Conservation (phyloP, 495 filamentous ascomycete genomes). For the Hypomontagnella submonticulosa region DNA sequence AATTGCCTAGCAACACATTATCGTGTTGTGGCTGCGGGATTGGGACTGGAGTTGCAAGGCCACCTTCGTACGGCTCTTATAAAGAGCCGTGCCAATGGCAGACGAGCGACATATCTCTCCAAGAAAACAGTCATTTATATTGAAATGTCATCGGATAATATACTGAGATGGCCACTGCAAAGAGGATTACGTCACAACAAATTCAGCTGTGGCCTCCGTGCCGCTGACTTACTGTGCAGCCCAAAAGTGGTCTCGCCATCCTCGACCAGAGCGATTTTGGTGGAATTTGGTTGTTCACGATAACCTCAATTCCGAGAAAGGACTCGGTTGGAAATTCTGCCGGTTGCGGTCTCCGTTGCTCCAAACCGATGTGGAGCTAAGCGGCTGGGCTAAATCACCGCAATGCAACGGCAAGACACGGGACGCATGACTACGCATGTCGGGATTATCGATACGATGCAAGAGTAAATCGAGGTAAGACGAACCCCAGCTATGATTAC, state of each 20-base stretch:
- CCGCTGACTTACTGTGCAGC: conserved; percentile 6
- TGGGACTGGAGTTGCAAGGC: conserved; percentile 8
- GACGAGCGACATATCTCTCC: conserved; percentile 5
- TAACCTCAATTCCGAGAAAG: conserved; percentile 33
- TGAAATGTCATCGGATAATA: conserved; percentile 18
- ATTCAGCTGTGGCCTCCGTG: not conserved
- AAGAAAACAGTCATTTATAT: conserved; percentile 7
- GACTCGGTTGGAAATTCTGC: conserved; percentile 35
- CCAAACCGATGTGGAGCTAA: conserved; percentile 42
- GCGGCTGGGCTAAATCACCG: conserved; percentile 35
- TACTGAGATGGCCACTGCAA: conserved; percentile 8
- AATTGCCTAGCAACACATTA: not conserved
- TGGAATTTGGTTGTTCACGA: conserved; percentile 32
- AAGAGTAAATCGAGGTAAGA: conserved; percentile 32
- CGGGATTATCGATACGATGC: conserved; percentile 29
- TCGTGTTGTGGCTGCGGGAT: conserved; percentile 3
- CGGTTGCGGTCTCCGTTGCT: conserved; percentile 36
- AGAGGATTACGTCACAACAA: conserved; percentile 14
- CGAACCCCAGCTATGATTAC: conserved; percentile 1
- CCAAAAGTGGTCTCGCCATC: conserved; percentile 24
- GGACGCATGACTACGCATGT: conserved; percentile 16
- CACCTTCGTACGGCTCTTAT: conserved; percentile 13
- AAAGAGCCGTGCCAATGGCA: conserved; percentile 7
- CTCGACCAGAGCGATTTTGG: conserved; percentile 11
- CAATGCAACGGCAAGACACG: conserved; percentile 43